Conservation (phyloP, 2,329 filamentous ascomycete genomes). For the Fusarium buxicola region DNA sequence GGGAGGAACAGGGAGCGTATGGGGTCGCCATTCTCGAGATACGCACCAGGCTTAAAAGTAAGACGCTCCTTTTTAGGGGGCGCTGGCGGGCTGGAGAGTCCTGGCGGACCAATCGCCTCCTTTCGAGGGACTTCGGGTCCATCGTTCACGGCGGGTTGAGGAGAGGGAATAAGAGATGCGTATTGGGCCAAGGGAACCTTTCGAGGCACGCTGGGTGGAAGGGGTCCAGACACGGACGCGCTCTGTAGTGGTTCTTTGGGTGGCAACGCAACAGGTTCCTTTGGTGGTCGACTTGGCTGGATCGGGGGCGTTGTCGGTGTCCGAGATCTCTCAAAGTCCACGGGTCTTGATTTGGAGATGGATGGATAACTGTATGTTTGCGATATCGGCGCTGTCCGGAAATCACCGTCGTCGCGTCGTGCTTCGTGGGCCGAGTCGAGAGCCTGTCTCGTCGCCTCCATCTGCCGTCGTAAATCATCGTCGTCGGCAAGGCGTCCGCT, state of each 20-base stretch:
- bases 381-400: slow-evolving; percentile 42
- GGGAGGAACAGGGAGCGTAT: slow-evolving; percentile 91
- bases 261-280: slow-evolving; percentile 40
- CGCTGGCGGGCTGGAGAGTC: slow-evolving; percentile 35
- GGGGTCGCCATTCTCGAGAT: slow-evolving; percentile 88
- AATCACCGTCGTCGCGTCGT: slow-evolving; percentile 40
- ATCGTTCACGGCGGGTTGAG: slow-evolving; percentile 15
- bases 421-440: slow-evolving; percentile 54
- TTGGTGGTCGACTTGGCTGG: slow-evolving; percentile 52
- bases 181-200: slow-evolving; percentile 46
- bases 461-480: slow-evolving; percentile 61
- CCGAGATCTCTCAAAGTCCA: slow-evolving; percentile 55
- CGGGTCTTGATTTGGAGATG: slow-evolving; percentile 62
- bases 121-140: slow-evolving; percentile 49
- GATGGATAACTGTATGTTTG: slow-evolving; percentile 67
- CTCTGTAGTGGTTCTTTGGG: slow-evolving; percentile 41
- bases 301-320: slow-evolving; percentile 32
- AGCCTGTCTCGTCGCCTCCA: slow-evolving; percentile 63
- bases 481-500: slow-evolving; percentile 49
- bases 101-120: slow-evolving; percentile 26
- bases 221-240: slow-evolving; percentile 4
- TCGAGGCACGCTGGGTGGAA: slow-evolving; percentile 44
- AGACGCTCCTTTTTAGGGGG: slow-evolving; percentile 67
- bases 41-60: slow-evolving; percentile 79
- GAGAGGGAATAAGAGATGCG: slow-evolving; percentile 36